Evolutionary conservation across 2,329 filamentous ascomycete species (phyloP).

Genomic region (Harringtonia lauricola): DNA sequence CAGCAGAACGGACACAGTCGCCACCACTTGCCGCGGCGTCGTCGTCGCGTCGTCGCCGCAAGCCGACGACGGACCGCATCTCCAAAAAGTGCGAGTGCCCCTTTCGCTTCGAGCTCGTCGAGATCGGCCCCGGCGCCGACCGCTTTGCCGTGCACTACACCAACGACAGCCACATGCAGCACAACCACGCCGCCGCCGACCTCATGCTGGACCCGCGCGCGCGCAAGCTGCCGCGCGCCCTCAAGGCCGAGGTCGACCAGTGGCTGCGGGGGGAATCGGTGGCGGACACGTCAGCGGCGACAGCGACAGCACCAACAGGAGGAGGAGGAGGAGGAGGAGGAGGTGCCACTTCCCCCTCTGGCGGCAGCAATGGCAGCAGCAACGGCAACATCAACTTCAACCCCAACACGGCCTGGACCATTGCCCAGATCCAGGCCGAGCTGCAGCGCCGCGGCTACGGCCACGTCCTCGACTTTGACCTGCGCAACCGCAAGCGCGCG

Average conservation of each 20-base stretch:
- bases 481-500: constrained; percentile 24
- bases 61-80: constrained; percentile 21
- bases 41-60: constrained; percentile 17
- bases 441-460: constrained; percentile 21
- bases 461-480: constrained; percentile 24
- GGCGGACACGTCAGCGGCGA: neutral
- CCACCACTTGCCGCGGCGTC: constrained; percentile 12
- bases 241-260: constrained; percentile 22
- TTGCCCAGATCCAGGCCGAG: constrained; percentile 24
- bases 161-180: constrained; percentile 21
- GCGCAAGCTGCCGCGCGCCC: constrained; percentile 19
- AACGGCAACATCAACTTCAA: too few species aligned
- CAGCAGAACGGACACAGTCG: too few species aligned
- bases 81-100: constrained; percentile 25
- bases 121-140: constrained; percentile 21
- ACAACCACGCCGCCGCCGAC: constrained; percentile 25
- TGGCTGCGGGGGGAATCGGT: constrained; percentile 17
- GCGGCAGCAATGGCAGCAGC: neutral
- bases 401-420: constrained; percentile 11
- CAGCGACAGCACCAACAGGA: neutral
- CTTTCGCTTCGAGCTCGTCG: constrained; percentile 25
- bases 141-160: constrained; percentile 26
- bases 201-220: constrained; percentile 23
- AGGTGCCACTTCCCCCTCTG: neutral
- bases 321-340: neutral